Conservation (phyloP, 2,329 filamentous ascomycete genomes). For the Zalaria sp. region DNA sequence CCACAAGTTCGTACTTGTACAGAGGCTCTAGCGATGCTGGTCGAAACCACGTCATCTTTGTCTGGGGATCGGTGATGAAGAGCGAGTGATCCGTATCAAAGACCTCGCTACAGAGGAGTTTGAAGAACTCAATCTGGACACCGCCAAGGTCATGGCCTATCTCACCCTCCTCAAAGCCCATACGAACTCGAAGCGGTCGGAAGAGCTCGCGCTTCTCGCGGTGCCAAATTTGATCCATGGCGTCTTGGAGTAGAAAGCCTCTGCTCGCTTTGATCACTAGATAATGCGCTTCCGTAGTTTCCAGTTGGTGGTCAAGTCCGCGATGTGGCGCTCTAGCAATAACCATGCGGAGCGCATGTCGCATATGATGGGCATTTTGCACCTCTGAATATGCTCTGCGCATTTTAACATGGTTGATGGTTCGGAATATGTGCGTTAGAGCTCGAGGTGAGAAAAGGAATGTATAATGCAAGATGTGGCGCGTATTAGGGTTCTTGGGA, state of each 20-base stretch:
- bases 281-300: constrained; percentile 22
- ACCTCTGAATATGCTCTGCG: constrained; percentile 19
- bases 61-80: constrained; percentile 65
- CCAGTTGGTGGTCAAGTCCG: constrained; percentile 17
- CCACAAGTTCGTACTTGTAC: constrained; percentile 84
- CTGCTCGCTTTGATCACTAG: constrained; percentile 31
- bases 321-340: constrained; percentile 1
- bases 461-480: constrained; percentile 67
- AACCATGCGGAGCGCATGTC: constrained; percentile 2
- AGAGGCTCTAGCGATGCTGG: constrained; percentile 67
- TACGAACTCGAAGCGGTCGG: constrained; percentile 73
- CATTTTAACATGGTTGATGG: constrained; percentile 81
- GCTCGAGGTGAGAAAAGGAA: constrained; percentile 64
- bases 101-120: constrained; percentile 65
- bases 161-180: constrained; percentile 67
- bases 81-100: constrained; percentile 45
- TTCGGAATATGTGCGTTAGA: constrained; percentile 71
- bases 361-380: constrained; percentile 3
- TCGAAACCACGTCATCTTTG: constrained; percentile 76
- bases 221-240: constrained; percentile 78
- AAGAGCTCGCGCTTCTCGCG: constrained; percentile 69
- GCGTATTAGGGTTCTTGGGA: constrained; percentile 41
- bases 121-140: constrained; percentile 93
- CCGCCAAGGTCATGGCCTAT: constrained; percentile 88
- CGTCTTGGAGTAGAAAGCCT: constrained; percentile 24